A percentile compares a stretch with the other conserved stretches of the same genome.
Conservation (phyloP, 495 filamentous ascomycete species). For the Durotheca rogersii region DNA sequence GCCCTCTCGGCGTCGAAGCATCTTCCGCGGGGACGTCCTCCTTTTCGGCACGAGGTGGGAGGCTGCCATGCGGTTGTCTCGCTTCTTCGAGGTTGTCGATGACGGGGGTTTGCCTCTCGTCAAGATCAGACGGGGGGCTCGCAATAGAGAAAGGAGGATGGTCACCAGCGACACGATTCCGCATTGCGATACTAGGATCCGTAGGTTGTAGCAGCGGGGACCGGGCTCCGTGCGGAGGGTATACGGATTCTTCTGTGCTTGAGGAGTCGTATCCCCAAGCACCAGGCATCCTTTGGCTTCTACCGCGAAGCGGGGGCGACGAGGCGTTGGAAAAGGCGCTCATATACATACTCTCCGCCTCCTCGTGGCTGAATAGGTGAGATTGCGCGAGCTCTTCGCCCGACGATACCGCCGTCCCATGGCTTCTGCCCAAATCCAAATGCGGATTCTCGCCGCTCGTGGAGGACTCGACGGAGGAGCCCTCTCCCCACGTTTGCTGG, state of each 20-base stretch:
- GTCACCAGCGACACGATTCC: background rate
- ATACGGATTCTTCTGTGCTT: slow-evolving; percentile 16
- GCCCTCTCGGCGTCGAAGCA: slow-evolving; percentile 46
- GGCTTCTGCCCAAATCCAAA: slow-evolving; percentile 28
- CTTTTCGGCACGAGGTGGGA: background rate
- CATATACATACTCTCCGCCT: slow-evolving; percentile 97
- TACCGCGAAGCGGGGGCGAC: slow-evolving; percentile 40
- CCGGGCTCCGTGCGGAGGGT: background rate
- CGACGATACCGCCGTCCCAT: slow-evolving; percentile 11
- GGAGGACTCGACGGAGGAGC: slow-evolving; percentile 22
- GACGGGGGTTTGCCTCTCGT: background rate
- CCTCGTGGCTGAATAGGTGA: slow-evolving; percentile 81
- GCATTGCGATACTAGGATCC: background rate
- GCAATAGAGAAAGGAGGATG: background rate
- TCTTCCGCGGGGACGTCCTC: slow-evolving; percentile 34
- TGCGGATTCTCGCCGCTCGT: slow-evolving; percentile 23
- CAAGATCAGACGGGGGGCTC: background rate
- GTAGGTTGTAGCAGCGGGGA: background rate
- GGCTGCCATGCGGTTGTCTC: slow-evolving; percentile 8
- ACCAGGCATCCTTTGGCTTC: slow-evolving; percentile 54
- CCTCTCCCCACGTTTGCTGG: slow-evolving; percentile 24
- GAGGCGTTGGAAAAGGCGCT: slow-evolving; percentile 52
- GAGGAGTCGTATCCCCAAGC: slow-evolving; percentile 53
- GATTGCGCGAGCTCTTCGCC: slow-evolving; percentile 65
- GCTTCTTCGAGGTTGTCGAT: slow-evolving; percentile 29